Base-by-base conservation (phyloP, 1,139 yeast genomes). In the Kodamaea derodonti region DNA sequence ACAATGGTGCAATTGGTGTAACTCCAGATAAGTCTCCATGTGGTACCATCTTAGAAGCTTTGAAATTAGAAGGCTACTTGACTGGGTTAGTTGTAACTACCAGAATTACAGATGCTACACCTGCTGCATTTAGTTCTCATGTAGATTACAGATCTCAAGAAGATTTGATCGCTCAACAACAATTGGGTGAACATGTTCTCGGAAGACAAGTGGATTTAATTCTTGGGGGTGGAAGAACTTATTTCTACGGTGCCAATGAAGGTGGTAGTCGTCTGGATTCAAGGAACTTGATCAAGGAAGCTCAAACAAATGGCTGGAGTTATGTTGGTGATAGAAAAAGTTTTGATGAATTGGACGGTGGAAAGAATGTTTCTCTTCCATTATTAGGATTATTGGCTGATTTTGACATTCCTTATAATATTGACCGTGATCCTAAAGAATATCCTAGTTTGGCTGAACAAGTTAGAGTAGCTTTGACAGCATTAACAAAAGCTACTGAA, bases 51-150 rank as follows among this genome's bases (percentile, higher is more conserved):
- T 46, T 56, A 43, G 60, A 56, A 38, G 60, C 57, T 1, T 44
- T 54, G 40, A 54, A 54, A 35, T 43, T 52, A 32, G 48, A 52
- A 30, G 59, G 58, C 4, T 54, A 51, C 42, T 32, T 44, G 37
- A 56, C 60, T 2, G 60, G 60, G 2, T 43, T 56, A 36, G 60
- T 56, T 30, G 59, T 54, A 20, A 56, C 60, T 31, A 56, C 60
- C 15, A 40, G 58, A 27, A 53, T 56, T 39, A 47, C 51, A 27
- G 53, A 49, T 30, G 53, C 53, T 15, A 55, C 60, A 3, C 59
- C 59, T 0, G 60, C 59, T 2, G 58, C 59, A 4, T 54, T 54
- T 39, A 44, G 51, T 22, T 32, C 60, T 10, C 60, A 56, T 25
- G 57, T 45, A 3, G 56, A 54, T 40, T 52, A 39, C 46, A 44